Base-by-base conservation (phyloP, 352 stramenopile genomes). In the Plasmopara muralis region DNA sequence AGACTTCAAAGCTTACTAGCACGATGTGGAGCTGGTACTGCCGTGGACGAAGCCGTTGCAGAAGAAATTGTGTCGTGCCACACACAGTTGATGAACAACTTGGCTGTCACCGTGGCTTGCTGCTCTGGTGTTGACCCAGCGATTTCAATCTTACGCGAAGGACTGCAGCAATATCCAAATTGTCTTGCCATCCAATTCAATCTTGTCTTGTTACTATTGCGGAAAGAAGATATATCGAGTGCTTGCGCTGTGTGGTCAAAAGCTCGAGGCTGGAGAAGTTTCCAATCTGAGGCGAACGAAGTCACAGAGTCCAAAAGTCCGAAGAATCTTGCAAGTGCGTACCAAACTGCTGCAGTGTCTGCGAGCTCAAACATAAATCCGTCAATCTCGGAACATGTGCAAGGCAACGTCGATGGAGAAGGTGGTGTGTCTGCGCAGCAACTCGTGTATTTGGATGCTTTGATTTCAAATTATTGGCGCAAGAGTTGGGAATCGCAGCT, bases 221-320 rank as follows among this genome's bases (percentile, higher is more conserved):
- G 79, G 13, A 64, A 73, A 12, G 45, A 53, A 2, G 65, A 89
- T 12, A 66, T 66, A 43, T 55, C 68, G 2, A 55, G 57, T 29
- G 81, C 81, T 14, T 87, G 68, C 33, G 53, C 63, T n/a, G 18
- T 90, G 16, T 94, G 83, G 83, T 61, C 86, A 14, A 70, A 87
- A 57, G 64, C 68, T 55, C 75, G 81, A 4, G 66, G 63, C 0
- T 91, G 72, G 78, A 67, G 61, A 77, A 67, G 61, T 41, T 49
- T 77, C 2, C 55, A 62, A 38, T 72, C 70, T 50, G 58, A 70
- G 37, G 30, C 47, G 4, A 47, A 53, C 13, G 63, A 67, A 41
- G 37, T 18, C 25, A 47, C 40, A 1, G 29, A 38, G 12, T 3
- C 9, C 28, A n/a, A 14, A 43, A 47, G 5, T 13, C 47, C 49